A percentile compares a stretch with the other conserved stretches of the same genome.
Evolutionary conservation across 2,329 filamentous ascomycete species (phyloP).

Genomic region (Cercospora sesami): DNA sequence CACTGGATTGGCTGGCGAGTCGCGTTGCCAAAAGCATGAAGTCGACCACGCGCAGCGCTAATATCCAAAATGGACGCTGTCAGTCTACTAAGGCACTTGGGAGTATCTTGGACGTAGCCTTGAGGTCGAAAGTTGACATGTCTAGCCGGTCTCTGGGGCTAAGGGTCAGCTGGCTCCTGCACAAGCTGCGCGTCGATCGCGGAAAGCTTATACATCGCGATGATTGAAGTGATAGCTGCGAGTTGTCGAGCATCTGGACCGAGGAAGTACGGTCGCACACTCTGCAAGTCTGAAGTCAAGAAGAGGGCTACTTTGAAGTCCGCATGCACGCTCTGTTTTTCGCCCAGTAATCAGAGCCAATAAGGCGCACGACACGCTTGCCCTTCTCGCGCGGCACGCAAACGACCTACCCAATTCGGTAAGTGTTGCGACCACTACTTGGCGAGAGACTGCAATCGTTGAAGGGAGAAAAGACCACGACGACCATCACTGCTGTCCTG

Average conservation of each 20-base stretch:
- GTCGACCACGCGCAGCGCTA: background rate
- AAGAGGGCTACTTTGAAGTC: background rate
- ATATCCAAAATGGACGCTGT: background rate
- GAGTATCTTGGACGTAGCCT: background rate
- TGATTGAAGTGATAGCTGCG: background rate
- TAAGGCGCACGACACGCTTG: background rate
- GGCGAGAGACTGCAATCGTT: background rate
- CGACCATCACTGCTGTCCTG: background rate
- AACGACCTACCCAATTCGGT: background rate
- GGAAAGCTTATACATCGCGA: background rate
- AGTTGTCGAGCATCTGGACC: background rate
- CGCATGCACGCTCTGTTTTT: background rate
- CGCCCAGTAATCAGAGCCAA: background rate
- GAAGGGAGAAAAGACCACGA: background rate
- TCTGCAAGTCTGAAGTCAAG: background rate
- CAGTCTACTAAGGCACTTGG: background rate
- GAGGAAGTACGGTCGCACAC: background rate
- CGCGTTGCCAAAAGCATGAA: background rate
- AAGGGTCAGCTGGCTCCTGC: background rate
- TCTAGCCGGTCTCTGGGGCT: background rate
- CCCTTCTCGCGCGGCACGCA: background rate
- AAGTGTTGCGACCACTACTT: background rate
- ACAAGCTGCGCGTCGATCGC: background rate
- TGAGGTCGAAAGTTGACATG: background rate
- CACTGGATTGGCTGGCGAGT: background rate